Conservation (phyloP, 2,329 filamentous ascomycete species). For the Colletotrichum cuscutae region DNA sequence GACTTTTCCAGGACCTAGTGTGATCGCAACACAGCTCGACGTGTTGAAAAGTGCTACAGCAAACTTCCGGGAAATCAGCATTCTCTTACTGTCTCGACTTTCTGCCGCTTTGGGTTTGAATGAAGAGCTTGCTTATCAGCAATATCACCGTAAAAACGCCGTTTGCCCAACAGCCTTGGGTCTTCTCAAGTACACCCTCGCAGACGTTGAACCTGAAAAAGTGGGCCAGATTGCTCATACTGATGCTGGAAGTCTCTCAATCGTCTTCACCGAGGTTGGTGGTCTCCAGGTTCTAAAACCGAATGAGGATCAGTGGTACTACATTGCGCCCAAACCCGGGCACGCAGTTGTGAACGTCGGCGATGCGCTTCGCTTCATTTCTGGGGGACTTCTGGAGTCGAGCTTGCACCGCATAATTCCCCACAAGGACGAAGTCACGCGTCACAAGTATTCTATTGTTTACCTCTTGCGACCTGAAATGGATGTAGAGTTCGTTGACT, state of each 20-base stretch:
- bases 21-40: neutral
- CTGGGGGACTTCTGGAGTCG: conserved; percentile 25
- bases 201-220: conserved; percentile 4
- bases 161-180: conserved; percentile 17
- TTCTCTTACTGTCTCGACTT: neutral
- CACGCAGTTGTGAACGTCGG: conserved; percentile 32
- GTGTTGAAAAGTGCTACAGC: conserved; percentile 2
- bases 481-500: conserved; percentile 34
- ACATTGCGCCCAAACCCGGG: conserved; percentile 32
- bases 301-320: conserved; percentile 34
- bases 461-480: conserved; percentile 39
- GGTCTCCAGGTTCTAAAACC: conserved; percentile 37
- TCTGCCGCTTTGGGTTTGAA: neutral
- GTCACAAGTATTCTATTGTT: conserved; percentile 37
- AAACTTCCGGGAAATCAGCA: conserved; percentile 1
- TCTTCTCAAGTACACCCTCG: conserved; percentile 17
- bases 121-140: neutral
- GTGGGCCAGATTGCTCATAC: conserved; percentile 35
- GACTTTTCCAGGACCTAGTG: conserved; percentile 1
- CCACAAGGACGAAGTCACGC: conserved; percentile 30
- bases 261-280: conserved; percentile 37
- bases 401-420: conserved; percentile 38
- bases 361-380: conserved; percentile 35
- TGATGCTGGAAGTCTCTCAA: conserved; percentile 37
- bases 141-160: conserved; percentile 9